Base-by-base conservation (phyloP, 2,329 filamentous ascomycete genomes). In the Cryphonectria nitschkei region DNA sequence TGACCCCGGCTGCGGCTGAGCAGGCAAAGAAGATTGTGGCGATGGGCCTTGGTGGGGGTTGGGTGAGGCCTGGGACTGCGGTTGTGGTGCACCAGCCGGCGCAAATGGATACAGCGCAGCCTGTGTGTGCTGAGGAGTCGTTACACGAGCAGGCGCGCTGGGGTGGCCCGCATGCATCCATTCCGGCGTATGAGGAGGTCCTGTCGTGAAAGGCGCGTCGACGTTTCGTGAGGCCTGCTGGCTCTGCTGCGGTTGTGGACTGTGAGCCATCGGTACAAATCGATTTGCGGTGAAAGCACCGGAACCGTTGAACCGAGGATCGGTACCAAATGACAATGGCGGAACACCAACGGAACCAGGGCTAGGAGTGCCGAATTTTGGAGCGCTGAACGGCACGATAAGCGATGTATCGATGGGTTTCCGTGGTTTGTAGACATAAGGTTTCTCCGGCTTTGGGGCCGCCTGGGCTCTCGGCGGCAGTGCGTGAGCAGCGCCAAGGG, bases 341-440 rank as follows among this genome's bases (percentile, higher is more conserved):
- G 65, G 71, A 14, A 72, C 56, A 3, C 71, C 71, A 16, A 19
- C 22, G 26, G 50, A 37, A 19, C 62, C 46, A 13, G 74, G 67
- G 68, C 75, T 69, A 66, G 75, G 79, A 22, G 79, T 78, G 16
- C 75, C 72, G 67, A 83, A 82, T 61, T 79, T 79, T 32, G 83
- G 82, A 4, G 78, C 71, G 11, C 79, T 79, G 63, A 80, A 83
- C 19, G 76, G 74, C 46, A 66, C 43, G 63, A 65, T 65, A 37
- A 67, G 46, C n/a, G 75, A 75, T 70, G 62, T 76, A 29, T 77
- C 77, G 0, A 78, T 73, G 1, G 82, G 77, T 68, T 81, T 81
- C 72, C 81, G 78, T 1, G 86, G 85, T 74, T 88, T 88, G 77
- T 88, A 88, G 46, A 83, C 80, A 72, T 88, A 88, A 6, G 86